Evolutionary conservation across 768 basidiomycete species (phyloP), one percentile per base, ranked within the genome.

Genomic region (Boletellus ananiceps): DNA sequence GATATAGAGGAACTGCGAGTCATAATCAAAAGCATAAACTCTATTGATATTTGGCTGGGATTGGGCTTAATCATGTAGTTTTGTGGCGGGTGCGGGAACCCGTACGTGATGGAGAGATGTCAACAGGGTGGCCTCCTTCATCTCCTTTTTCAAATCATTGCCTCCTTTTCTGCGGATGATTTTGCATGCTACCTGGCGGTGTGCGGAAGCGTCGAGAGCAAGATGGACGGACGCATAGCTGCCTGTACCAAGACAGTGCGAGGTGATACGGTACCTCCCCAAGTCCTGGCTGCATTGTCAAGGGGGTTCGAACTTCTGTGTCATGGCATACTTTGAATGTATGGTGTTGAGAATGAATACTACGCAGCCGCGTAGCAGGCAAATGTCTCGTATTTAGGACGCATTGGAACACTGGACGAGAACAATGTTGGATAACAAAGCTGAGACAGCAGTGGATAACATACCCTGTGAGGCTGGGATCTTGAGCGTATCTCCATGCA

Each of bases 211-310:
- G 59, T 88, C 86, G 50, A 88, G 72, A 15, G 88, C 87, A 19
- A 92, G 76, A 58, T 89, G 83, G 1, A 92, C 89, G 1, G 83
- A 85, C 0, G 88, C 89, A 65, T 90, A 92, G 36, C 84, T 84
- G 5, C 89, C 89, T 19, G 80, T 83, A 36, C 89, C 89, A 12
- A 92, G 76, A 56, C 83, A 86, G 51, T 90, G 86, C 4, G 84
- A 82, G 16, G 84, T 88, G n/a, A 91, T 81, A 14, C 79, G 68
- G 57, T 87, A 90, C 40, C 72, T 70, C 13, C 85, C 86, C 33
- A 90, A 72, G 44, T 64, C 72, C 87, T 86, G 60, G 43, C 49
- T 18, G 33, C 29, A 36, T 16, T 5, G 41, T 44, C 37, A 46
- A 33, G 6, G 40, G 18, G 23, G 38, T 38, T 51, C 23, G 9